Conservation (phyloP, 2,329 filamentous ascomycete species). For the Fusarium siculi region DNA sequence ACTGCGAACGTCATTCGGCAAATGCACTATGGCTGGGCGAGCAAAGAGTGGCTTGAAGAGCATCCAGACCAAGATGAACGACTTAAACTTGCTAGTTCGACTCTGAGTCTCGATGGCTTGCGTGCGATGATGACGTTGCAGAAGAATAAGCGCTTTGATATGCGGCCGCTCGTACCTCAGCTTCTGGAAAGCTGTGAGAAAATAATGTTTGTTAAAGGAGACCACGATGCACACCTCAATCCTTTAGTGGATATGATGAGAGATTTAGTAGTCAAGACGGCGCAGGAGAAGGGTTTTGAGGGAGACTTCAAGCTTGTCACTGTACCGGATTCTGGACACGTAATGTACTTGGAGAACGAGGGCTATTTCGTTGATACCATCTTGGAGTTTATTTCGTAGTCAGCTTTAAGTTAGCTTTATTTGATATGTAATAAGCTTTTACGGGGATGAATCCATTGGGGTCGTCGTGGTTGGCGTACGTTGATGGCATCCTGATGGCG, state of each 20-base stretch:
- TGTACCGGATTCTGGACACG: not conserved
- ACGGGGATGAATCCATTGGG: fast-evolving
- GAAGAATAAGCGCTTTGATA: not conserved
- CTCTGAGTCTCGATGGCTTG: not conserved
- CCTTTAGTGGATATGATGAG: constrained; percentile 5
- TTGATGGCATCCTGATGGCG: not conserved
- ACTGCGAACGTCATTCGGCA: not conserved
- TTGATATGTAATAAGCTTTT: fast-evolving
- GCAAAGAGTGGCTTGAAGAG: not conserved
- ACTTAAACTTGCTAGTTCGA: not conserved
- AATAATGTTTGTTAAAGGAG: not conserved
- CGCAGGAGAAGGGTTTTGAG: not conserved
- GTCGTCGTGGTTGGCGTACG: fast-evolving
- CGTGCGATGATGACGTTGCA: not conserved
- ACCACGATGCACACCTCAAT: not conserved
- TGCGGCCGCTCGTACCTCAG: not conserved
- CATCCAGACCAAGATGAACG: not conserved
- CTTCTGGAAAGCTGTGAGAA: not conserved
- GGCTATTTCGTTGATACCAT: not conserved
- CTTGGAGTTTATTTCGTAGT: not conserved
- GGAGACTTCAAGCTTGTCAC: not conserved
- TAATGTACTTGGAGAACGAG: constrained; percentile 18
- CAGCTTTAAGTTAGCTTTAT: too few relatives aligned
- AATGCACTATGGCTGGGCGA: constrained; percentile 14
- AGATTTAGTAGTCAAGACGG: not conserved